Base-by-base conservation (phyloP, 352 stramenopile genomes). In the Globisporangium splendens region DNA sequence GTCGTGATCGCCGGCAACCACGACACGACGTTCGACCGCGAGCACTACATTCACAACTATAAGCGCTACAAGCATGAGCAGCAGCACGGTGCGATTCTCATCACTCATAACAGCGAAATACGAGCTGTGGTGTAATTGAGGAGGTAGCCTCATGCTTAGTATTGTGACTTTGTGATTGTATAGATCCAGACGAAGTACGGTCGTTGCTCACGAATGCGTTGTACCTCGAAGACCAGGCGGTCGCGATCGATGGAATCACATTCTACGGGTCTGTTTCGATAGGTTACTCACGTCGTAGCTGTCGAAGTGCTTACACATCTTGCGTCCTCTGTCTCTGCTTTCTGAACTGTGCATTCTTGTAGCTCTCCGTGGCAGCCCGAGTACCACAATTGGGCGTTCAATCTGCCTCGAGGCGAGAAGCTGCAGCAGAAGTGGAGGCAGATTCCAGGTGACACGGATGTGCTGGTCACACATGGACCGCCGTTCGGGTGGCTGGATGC, bases 391-490 rank as follows among this genome's bases (percentile, higher is more conserved):
- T 93, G 83, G 82, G 82, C 77, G 17, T 92, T 90, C 59, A 88
- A 89, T 46, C 49, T 86, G 22, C 72, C 77, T 2, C 61, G 77
- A 13, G 82, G 79, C 2, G 61, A 74, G 4, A 46, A 62, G 28
- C 55, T 87, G 15, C 55, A 68, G 1, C 44, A 50, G 2, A 77
- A 77, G 50, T 91, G 81, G 83, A 48, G 62, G 41, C 59, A 56
- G 22, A 83, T 88, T 52, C 83, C 80, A 2, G 56, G 56, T 11
- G 56, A 88, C 43, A 80, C 85, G 1, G 91, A 97, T 58, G 75
- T 97, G 58, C 69, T 97, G 6, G 65, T 97, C 22, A 96, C 89
- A 18, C 91, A 97, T 62, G 77, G 79, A 24, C 91, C 91, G 8
- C 89, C 91, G 8, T 74, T 91, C 61, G 88, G 88, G 0, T 73